phyloP scores from a whole-genome alignment of 2,329 filamentous ascomycete species.

The Alternaria brassicicola region DNA sequence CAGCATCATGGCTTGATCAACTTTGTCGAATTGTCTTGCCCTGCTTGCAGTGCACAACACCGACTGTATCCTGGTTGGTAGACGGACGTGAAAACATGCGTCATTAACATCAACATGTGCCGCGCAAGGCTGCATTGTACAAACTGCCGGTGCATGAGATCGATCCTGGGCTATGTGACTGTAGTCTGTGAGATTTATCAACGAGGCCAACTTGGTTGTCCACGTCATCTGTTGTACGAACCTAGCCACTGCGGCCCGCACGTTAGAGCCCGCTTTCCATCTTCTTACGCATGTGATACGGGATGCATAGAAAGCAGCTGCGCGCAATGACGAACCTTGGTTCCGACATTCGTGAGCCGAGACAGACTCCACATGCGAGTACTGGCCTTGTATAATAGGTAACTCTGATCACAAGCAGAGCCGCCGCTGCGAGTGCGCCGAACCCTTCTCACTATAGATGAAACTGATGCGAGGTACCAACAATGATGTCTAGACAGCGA shows the following conservation, averaged over 20 bases:
- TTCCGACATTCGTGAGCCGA: background rate
- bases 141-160: background rate
- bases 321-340: background rate
- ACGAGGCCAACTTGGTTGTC: background rate
- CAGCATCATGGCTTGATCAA: background rate
- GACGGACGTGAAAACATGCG: background rate
- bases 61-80: background rate
- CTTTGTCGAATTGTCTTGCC: background rate
- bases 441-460: background rate
- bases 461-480: background rate
- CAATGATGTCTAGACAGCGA: no score
- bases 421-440: background rate
- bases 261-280: slow-evolving; percentile 4
- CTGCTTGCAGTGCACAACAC: background rate
- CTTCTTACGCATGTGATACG: background rate
- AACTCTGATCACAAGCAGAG: background rate
- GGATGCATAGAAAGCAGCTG: background rate
- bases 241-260: slow-evolving; percentile 4
- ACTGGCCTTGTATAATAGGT: background rate
- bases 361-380: background rate
- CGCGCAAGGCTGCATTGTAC: background rate
- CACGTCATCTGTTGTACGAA: background rate
- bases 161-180: background rate
- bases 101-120: background rate
- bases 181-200: background rate